These are phyloP conservation scores for Telopea speciosissima DNA, from an alignment of 177 flowering plant species.

Conservation along the genomic window DNA sequence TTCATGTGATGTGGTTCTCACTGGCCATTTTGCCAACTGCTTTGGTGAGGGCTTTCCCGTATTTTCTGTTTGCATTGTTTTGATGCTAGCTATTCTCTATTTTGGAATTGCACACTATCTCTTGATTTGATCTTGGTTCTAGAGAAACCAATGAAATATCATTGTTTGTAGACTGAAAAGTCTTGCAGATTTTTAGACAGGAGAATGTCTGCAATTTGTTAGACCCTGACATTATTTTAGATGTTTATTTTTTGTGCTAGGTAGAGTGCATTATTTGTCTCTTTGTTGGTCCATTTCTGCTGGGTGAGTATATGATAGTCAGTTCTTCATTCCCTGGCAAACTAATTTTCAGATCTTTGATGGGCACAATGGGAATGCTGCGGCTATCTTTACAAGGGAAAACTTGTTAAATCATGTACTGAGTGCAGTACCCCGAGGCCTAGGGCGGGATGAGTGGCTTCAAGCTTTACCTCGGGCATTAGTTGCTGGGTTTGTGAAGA, in stretches of 20 bases:
- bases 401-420: conserved; percentile 1
- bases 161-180: not conserved
- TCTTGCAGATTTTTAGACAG: not conserved
- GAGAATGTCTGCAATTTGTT: not conserved
- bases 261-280: too few species aligned
- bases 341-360: conserved; percentile 1
- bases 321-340: not conserved
- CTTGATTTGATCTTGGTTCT: too few species aligned
- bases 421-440: not conserved
- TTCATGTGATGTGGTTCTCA: not conserved
- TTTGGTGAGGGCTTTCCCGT: not conserved
- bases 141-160: not conserved
- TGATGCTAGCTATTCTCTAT: too few species aligned
- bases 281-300: too few species aligned
- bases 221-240: too few species aligned
- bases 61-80: too few species aligned
- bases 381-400: not conserved
- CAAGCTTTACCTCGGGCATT: conserved; percentile 1
- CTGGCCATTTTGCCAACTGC: not conserved
- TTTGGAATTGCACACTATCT: too few species aligned
- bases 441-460: conserved; percentile 1
- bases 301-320: not conserved
- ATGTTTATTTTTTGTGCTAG: too few species aligned
- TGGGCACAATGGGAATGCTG: conserved; percentile 1
- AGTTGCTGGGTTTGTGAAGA: conserved; percentile 1